Evolutionary conservation across 495 filamentous ascomycete species (phyloP).

Genomic region (Aspergillus biplanus): DNA sequence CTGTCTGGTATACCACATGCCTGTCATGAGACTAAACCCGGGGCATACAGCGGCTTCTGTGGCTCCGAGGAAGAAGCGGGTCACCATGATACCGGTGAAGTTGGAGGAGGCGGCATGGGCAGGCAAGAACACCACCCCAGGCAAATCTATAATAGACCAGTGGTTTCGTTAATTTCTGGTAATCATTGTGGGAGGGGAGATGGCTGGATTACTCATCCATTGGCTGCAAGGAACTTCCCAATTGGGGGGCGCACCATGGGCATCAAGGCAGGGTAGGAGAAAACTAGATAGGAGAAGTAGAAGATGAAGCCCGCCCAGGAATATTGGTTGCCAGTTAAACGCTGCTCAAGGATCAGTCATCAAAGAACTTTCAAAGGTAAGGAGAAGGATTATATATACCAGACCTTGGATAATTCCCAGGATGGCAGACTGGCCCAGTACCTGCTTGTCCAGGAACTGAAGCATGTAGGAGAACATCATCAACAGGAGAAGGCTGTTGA

Average conservation of each 20-base stretch:
- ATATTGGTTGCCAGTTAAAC: slow-evolving; percentile 10
- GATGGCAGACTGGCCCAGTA: slow-evolving; percentile 11
- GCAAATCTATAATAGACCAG: slow-evolving; percentile 1
- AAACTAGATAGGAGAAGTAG: slow-evolving; percentile 5
- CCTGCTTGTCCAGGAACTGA: slow-evolving; percentile 17
- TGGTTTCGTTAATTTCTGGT: not conserved
- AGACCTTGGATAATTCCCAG: slow-evolving; percentile 5
- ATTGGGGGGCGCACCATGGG: not conserved
- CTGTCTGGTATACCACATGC: slow-evolving; percentile 60
- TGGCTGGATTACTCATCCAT: slow-evolving; percentile 4
- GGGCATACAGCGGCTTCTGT: slow-evolving; percentile 64
- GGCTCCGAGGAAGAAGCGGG: slow-evolving; percentile 60
- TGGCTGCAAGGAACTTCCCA: not conserved
- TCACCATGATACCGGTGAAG: slow-evolving; percentile 16
- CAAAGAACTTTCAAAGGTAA: too few relatives aligned
- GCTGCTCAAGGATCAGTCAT: not conserved
- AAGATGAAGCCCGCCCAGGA: slow-evolving; percentile 15
- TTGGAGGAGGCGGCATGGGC: slow-evolving; percentile 4
- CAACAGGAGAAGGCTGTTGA: slow-evolving; percentile 13
- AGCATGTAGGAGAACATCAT: slow-evolving; percentile 19
- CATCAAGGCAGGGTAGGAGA: not conserved
- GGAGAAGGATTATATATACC: too few relatives aligned
- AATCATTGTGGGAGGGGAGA: not conserved
- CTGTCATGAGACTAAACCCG: slow-evolving; percentile 45
- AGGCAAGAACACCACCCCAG: slow-evolving; percentile 1